Base-by-base conservation (phyloP, 2,329 filamentous ascomycete genomes). In the Aureobasidium mangrovei region DNA sequence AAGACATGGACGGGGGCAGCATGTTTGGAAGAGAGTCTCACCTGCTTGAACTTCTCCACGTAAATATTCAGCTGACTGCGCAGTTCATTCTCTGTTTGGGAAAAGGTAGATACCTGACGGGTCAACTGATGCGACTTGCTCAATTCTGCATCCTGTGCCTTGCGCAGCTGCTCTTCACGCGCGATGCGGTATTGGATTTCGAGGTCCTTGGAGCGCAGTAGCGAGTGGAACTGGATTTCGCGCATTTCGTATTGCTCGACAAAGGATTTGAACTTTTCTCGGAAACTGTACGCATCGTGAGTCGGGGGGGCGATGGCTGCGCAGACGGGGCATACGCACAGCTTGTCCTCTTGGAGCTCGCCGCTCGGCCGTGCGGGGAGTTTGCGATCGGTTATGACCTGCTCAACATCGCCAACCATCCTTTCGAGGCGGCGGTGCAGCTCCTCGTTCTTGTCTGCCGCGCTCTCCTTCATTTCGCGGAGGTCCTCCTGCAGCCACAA, bases 21-120 rank as follows among this genome's bases (percentile, higher is more conserved):
- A 44, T 56, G 54, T 55, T 43, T 49, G 42, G 51, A 54, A 53
- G 27, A 29, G 35, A 47, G 47, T 65, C 66, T 60, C 81, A 95
- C 91, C 87, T 98, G 93, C 76, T 97, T 97, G 74, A 97, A 97
- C 74, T 97, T 98, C 69, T 98, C 93, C 28, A 96, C 91, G 65
- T 98, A 98, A 63, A 96, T 91, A 69, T 96, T 97, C 63, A 98
- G 82, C 71, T 98, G 93, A 64, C 88, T 94, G 57, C 93, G 79
- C 54, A 98, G 78, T 70, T 97, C 91, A 12, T 88, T 86, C 72
- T 98, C 93, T 7, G 91, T 97, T 71, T 95, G 93, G 35, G 90
- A 93, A 69, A 97, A 96, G 2, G 90, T 94, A 61, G 91, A 88
- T 27, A 97, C 90, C 71, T 98, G 93, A 35, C 83, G 79, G 62